phyloP scores from a whole-genome alignment of 352 stramenopile genomes.

The Globisporangium carolinianum region DNA sequence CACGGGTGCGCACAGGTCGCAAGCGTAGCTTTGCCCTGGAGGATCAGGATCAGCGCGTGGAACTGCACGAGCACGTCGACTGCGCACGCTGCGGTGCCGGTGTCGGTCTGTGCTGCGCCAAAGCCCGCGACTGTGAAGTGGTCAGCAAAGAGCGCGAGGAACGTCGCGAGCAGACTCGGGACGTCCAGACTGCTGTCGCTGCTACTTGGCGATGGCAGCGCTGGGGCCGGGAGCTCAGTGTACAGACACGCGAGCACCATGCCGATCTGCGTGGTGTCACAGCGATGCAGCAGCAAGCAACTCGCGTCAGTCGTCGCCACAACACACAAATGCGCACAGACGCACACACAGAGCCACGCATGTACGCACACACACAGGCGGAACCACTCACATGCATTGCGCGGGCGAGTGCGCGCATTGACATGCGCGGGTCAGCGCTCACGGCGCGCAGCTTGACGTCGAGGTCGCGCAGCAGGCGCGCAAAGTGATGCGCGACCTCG shows the following conservation, averaged over 20 bases:
- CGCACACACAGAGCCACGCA: background rate
- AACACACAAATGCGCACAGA: background rate
- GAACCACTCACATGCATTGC: slow-evolving; percentile 30
- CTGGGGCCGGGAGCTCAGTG: slow-evolving; percentile 14
- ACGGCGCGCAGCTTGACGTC: slow-evolving; percentile 23
- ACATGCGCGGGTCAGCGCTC: slow-evolving; percentile 18
- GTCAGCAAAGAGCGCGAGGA: slow-evolving; percentile 40
- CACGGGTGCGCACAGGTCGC: slow-evolving; percentile 36
- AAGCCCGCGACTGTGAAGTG: slow-evolving; percentile 12
- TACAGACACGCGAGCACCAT: slow-evolving; percentile 33
- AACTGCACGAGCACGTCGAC: slow-evolving; percentile 37
- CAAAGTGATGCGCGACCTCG: slow-evolving; percentile 25
- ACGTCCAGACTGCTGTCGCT: slow-evolving; percentile 5
- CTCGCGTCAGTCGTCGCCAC: background rate
- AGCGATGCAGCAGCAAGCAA: background rate
- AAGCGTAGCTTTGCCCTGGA: slow-evolving; percentile 40
- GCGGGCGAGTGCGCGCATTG: slow-evolving; percentile 26
- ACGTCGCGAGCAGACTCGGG: slow-evolving; percentile 27
- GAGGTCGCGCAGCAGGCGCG: slow-evolving; percentile 32
- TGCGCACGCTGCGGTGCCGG: slow-evolving; percentile 19
- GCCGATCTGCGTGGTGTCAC: slow-evolving; percentile 19
- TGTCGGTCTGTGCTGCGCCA: slow-evolving; percentile 3
- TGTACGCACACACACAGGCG: background rate
- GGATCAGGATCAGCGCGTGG: slow-evolving; percentile 57
- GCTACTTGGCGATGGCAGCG: too few relatives aligned